These are phyloP conservation scores for Trichoderma oligosporum DNA, from an alignment of 2,329 filamentous ascomycete genomes.

Conservation along the genomic window DNA sequence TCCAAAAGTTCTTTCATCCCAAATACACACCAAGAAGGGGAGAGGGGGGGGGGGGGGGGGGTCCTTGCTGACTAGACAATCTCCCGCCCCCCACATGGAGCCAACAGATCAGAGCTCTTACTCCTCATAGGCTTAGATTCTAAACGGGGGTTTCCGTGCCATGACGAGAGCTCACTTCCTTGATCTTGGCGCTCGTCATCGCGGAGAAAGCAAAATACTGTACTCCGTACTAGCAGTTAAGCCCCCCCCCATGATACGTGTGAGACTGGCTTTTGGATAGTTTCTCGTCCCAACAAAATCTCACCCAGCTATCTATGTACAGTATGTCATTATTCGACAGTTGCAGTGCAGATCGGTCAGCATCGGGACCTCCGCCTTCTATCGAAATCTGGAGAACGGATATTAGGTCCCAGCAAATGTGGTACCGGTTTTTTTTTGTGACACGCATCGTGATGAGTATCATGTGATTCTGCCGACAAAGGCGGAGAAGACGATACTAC, in stretches of 20 bases:
- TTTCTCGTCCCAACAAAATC: background rate
- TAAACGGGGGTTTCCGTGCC: background rate
- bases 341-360: background rate
- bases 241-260: too few relatives aligned
- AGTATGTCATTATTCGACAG: background rate
- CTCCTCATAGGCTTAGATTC: background rate
- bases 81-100: conserved; percentile 8
- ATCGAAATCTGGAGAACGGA: background rate
- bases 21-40: too few relatives aligned
- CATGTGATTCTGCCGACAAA: conserved; percentile 16
- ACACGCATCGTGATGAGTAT: conserved; percentile 1
- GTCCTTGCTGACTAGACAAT: too few relatives aligned
- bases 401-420: too few relatives aligned
- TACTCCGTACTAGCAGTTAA: too few relatives aligned
- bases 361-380: conserved; percentile 10
- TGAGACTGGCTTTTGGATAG: too few relatives aligned
- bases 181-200: conserved; percentile 13
- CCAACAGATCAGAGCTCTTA: background rate
- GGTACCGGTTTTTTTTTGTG: background rate
- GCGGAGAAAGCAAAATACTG: background rate
- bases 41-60: too few relatives aligned
- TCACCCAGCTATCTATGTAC: too few relatives aligned
- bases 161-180: background rate
- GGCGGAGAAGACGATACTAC: too few relatives aligned
- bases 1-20: conserved; percentile 7